These are phyloP conservation scores for Fusarium sp. DNA, from an alignment of 2,329 filamentous ascomycete genomes.

Conservation along the genomic window DNA sequence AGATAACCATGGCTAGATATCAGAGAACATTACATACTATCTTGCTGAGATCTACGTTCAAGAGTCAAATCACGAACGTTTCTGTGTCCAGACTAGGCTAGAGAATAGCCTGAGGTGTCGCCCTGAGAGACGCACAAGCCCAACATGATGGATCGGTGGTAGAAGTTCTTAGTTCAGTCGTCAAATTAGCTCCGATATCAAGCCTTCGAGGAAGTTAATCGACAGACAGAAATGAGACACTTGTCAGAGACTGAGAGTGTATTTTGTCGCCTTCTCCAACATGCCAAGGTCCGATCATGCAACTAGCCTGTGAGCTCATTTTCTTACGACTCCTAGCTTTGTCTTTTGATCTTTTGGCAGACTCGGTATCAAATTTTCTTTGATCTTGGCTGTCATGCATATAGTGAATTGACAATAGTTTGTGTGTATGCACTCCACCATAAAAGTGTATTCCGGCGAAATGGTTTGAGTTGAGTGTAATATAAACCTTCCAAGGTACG, in stretches of 20 bases:
- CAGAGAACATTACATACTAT: too few relatives aligned
- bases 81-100: neutral
- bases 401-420: too few relatives aligned
- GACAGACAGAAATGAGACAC: neutral
- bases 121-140: neutral
- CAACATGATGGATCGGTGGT: neutral
- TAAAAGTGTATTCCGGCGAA: neutral
- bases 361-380: neutral
- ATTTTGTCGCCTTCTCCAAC: neutral
- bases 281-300: neutral
- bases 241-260: neutral
- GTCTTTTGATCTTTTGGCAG: neutral
- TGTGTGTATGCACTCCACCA: neutral
- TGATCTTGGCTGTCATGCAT: too few relatives aligned
- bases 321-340: neutral
- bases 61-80: neutral
- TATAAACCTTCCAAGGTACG: neutral
- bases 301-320: neutral
- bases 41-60: rapidly evolving
- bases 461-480: neutral
- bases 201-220: rapidly evolving
- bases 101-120: neutral
- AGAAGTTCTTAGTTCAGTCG: neutral
- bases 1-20: too few relatives aligned
- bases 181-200: neutral